Base-by-base conservation (phyloP, 306 rosid species). In the Gastrolobium bilobum region DNA sequence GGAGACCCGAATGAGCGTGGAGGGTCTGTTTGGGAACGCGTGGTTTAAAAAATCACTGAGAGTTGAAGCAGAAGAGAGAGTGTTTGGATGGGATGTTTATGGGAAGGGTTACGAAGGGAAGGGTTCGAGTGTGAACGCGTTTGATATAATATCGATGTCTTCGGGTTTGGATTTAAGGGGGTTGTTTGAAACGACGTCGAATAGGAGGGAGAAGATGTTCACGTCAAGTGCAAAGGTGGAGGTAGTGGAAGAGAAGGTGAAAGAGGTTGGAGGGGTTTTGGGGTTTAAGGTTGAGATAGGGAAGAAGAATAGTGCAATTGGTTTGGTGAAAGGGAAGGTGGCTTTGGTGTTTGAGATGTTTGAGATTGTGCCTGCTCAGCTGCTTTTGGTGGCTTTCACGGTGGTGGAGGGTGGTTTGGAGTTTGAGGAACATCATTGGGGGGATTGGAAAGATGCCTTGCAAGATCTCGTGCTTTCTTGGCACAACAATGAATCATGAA, bases 141-240 rank as follows among this genome's bases (percentile, higher is more conserved):
- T 94, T 60, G 89, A 92, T 39, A 90, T 92, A 60, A 94, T 94
- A 11, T 88, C 96, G 0, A 78, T 94, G 88, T 90, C 97, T 13
- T 81, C 94, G 39, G 98, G 97, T 29, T 68, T 94, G 89, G 84
- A 92, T 42, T 60, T 94, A 37, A 89, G 92, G 15, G 90, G 94
- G 30, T 79, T 94, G 39, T 92, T 94, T 8, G 96, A 89, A 70
- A 87, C 86, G 82, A 59, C 76, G 57, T 71, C 77, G 62, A 35
- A 68, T 1, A 63, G 63, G 58, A 85, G 66, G 58, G 89, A 82
- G 75, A 84, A 81, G 91, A 73, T 88, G 73, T 91, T 92, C 51
- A 89, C 83, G 3, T 84, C 90, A 6, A 83, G 50, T 3, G 84
- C 58, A 3, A 33, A 58, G 0, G 51, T 73, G 63, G 92, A 87